Base-by-base conservation (phyloP, 1,284 basidiomycete genomes). In the Ceratobasidium sp. region DNA sequence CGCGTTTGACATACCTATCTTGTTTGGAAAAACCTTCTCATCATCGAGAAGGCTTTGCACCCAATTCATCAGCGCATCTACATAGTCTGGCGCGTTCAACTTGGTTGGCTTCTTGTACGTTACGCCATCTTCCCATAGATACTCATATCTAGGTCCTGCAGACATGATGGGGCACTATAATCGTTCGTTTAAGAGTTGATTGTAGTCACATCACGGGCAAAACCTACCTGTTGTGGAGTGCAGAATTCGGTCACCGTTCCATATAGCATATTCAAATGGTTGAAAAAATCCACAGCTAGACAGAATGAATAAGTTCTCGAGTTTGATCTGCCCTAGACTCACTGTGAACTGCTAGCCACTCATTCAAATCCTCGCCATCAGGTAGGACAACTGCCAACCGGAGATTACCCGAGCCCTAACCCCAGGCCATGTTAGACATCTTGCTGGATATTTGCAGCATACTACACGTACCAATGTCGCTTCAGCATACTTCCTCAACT, bases 51-150 rank as follows among this genome's bases (percentile, higher is more conserved):
- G 83, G 52, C 83, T 84, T 78, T 99, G 97, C 7, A 94, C 89
- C 97, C 97, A 99, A 77, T 95, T 98, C 95, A 99, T 98, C 69
- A 99, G 82, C 23, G 93, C 92, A 76, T 99, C 97, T 66, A 99
- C 95, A 77, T 99, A 99, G 70, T 97, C 95, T 1, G 95, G 94
- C 0, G 95, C 95, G 2, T 92, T 87, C 23, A 98, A 85, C 76
- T 95, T 95, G 2, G 94, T 94, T n/a, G 94, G 94, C 71, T 88
- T 88, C 79, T 91, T 95, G 83, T 90, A 96, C 72, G 86, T 90
- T 64, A 87, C 84, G 16, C 94, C 93, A 75, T 98, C 97, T 78
- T 99, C 96, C 96, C 97, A 99, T 30, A 98, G 87, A 79, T 98
- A 99, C 78, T 99, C 97, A 77, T 94, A 96, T 74, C 93, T 93